A percentile compares a stretch with the other conserved stretches of the same genome.
phyloP scores from a whole-genome alignment of 495 filamentous ascomycete species.

The Cetradonia linearis region DNA sequence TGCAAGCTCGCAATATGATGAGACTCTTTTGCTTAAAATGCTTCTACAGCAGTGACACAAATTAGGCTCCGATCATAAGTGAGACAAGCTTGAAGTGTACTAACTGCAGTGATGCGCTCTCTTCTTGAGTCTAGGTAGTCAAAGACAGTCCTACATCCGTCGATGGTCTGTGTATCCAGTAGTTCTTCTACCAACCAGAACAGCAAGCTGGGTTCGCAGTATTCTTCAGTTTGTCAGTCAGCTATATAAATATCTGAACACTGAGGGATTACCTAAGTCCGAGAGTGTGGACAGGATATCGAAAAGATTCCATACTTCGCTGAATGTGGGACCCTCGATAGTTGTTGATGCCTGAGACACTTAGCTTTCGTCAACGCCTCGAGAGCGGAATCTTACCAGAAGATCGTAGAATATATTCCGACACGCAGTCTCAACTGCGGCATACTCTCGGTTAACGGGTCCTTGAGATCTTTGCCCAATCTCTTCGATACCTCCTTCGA shows the following conservation, averaged over 20 bases:
- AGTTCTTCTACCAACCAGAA: slow-evolving; percentile 91
- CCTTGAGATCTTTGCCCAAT: slow-evolving; percentile 21
- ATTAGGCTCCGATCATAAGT: neutral
- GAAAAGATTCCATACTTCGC: slow-evolving; percentile 82
- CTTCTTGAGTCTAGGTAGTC: slow-evolving; percentile 89
- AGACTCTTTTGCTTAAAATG: slow-evolving; percentile 77
- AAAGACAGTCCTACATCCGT: slow-evolving; percentile 80
- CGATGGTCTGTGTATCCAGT: slow-evolving; percentile 87
- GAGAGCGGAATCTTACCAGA: slow-evolving; percentile 44
- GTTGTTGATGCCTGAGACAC: slow-evolving; percentile 48
- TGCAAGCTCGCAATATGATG: slow-evolving; percentile 83
- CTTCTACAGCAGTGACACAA: slow-evolving; percentile 37
- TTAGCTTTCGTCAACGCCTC: slow-evolving; percentile 19
- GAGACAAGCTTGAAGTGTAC: slow-evolving; percentile 7
- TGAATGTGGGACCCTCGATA: slow-evolving; percentile 65
- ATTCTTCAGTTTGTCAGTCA: slow-evolving; percentile 39
- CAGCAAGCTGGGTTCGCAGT: slow-evolving; percentile 73
- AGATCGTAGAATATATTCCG: slow-evolving; percentile 65
- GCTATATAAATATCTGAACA: slow-evolving; percentile 25
- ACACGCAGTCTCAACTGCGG: slow-evolving; percentile 67
- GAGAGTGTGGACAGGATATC: slow-evolving; percentile 81
- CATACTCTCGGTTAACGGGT: slow-evolving; percentile 32
- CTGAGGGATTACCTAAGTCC: slow-evolving; percentile 49
- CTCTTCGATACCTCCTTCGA: slow-evolving; percentile 27
- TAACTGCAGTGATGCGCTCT: slow-evolving; percentile 66